These are phyloP conservation scores for Limnomonas spitsbergensis DNA, from an alignment of 139 green algal genomes.

Conservation along the genomic window DNA sequence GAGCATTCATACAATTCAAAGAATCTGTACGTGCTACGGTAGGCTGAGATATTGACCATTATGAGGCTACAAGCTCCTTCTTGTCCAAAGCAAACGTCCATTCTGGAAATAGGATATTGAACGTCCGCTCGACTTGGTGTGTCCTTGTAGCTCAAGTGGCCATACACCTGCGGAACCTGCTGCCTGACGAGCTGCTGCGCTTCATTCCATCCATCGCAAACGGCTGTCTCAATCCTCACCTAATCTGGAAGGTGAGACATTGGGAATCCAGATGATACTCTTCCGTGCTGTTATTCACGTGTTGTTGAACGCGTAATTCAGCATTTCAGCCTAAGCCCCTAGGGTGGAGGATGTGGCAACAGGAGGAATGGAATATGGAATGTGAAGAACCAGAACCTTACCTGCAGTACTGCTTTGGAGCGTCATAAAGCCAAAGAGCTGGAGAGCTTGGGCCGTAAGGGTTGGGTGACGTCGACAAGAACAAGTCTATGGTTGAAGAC, in stretches of 20 bases:
- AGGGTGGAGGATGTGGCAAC: background rate
- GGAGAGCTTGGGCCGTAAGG: background rate
- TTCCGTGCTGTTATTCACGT: too few relatives aligned
- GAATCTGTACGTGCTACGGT: background rate
- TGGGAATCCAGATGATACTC: background rate
- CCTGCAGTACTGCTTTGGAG: background rate
- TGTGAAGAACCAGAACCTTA: too few relatives aligned
- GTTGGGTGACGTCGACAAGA: too few relatives aligned
- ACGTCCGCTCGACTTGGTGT: background rate
- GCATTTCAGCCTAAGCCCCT: background rate
- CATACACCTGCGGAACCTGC: background rate
- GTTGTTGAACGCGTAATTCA: constrained; percentile 6
- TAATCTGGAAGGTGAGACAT: constrained; percentile 2
- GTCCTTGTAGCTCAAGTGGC: background rate
- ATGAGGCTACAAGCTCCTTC: background rate
- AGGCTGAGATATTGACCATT: background rate
- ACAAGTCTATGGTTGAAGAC: too few relatives aligned
- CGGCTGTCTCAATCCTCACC: background rate
- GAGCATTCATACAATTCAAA: background rate
- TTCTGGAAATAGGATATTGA: background rate
- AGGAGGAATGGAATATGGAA: too few relatives aligned
- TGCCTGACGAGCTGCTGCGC: constrained; percentile 12
- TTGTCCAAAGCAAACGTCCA: background rate
- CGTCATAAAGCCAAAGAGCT: background rate
- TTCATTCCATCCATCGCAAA: background rate